phyloP scores from a whole-genome alignment of 2,329 filamentous ascomycete genomes.

The Aspergillus caelatus region DNA sequence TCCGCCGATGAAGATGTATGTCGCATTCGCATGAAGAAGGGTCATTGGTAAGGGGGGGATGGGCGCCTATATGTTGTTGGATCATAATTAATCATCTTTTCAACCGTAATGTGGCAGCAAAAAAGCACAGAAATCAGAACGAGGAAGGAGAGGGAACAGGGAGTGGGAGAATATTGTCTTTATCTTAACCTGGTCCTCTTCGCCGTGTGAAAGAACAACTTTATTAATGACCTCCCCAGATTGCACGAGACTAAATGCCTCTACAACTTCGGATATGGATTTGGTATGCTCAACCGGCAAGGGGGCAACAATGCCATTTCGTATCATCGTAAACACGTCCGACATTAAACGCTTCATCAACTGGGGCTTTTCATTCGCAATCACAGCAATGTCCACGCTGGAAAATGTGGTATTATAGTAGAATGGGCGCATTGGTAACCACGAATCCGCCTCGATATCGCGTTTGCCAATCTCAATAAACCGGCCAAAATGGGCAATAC shows the following conservation, averaged over 20 bases:
- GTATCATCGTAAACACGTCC: not conserved
- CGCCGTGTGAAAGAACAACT: not conserved
- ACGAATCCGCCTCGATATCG: conserved; percentile 32
- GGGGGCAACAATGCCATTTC: not conserved
- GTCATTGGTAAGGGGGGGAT: not conserved
- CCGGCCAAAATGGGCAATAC: conserved; percentile 38
- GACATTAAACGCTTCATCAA: not conserved
- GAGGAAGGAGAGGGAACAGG: not conserved
- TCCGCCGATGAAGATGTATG: conserved; percentile 59
- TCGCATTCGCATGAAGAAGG: conserved; percentile 32
- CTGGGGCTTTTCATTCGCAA: not conserved
- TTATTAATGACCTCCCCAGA: not conserved
- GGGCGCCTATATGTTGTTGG: not conserved
- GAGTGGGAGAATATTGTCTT: not conserved
- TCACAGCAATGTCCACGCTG: not conserved
- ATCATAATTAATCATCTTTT: not conserved
- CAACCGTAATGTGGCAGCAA: not conserved
- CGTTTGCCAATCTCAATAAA: conserved; percentile 52
- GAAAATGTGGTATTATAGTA: not conserved
- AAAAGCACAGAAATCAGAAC: not conserved
- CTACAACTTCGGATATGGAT: not conserved
- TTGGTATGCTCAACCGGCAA: not conserved
- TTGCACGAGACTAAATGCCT: not conserved
- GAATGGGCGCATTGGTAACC: conserved; percentile 7
- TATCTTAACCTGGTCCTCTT: not conserved